Evolutionary conservation across 2,329 filamentous ascomycete genomes (phyloP).

Genomic region (Fusarium penzigii): DNA sequence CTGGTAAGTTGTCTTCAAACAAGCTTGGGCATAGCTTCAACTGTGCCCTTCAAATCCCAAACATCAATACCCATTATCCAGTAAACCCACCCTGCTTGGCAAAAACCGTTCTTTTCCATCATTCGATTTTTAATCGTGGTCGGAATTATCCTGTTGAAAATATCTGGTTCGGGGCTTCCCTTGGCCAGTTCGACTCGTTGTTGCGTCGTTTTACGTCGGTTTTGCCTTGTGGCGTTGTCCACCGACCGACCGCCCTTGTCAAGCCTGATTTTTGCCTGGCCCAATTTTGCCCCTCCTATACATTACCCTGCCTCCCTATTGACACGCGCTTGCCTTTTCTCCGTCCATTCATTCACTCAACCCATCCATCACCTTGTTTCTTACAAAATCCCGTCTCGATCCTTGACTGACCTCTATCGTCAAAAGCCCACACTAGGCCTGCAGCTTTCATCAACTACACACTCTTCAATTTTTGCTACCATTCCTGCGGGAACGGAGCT

Average conservation of each 20-base stretch:
- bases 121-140: not conserved
- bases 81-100: not conserved
- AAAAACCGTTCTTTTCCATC: not conserved
- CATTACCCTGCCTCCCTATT: not conserved
- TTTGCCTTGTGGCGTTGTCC: slow-evolving; percentile 32
- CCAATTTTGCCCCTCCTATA: slow-evolving; percentile 27
- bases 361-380: slow-evolving; percentile 9
- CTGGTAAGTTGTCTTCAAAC: slow-evolving; percentile 21
- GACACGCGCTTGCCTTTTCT: slow-evolving; percentile 2
- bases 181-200: slow-evolving; percentile 9
- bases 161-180: not conserved
- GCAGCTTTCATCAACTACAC: slow-evolving; percentile 17
- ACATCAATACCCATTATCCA: not conserved
- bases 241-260: slow-evolving; percentile 22
- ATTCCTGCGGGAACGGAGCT: slow-evolving; percentile 25
- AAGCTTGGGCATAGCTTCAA: too few relatives aligned
- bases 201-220: slow-evolving; percentile 21
- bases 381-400: slow-evolving; percentile 8
- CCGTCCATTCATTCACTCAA: slow-evolving; percentile 11
- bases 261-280: slow-evolving; percentile 25
- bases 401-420: slow-evolving; percentile 16
- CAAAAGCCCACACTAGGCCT: slow-evolving; percentile 19
- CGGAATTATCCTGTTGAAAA: too few relatives aligned
- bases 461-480: slow-evolving; percentile 12
- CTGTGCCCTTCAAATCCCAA: not conserved